These are phyloP conservation scores for Moricandia arvensis DNA, from an alignment of 345 rosid genomes.

Conservation along the genomic window DNA sequence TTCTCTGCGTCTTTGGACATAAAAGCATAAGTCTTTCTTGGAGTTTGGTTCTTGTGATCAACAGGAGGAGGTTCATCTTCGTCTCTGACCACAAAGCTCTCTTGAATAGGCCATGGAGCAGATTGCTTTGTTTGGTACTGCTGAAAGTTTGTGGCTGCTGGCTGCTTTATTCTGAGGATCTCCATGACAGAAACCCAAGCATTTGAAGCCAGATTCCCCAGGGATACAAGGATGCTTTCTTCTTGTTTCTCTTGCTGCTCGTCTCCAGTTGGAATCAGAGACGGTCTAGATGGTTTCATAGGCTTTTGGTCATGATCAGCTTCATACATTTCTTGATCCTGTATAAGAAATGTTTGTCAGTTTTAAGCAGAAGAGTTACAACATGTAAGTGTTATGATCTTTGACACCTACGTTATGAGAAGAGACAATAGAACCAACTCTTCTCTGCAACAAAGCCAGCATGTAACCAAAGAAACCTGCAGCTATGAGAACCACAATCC, in stretches of 20 bases:
- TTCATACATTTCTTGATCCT: slow-evolving; percentile 53
- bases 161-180: slow-evolving; percentile 36
- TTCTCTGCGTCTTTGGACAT: slow-evolving; percentile 94
- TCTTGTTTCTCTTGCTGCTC: slow-evolving; percentile 72
- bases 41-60: slow-evolving; percentile 79
- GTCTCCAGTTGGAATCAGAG: slow-evolving; percentile 75
- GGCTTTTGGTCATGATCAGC: slow-evolving; percentile 51
- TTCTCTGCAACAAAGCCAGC: slow-evolving; percentile 87
- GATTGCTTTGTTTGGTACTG: slow-evolving; percentile 41
- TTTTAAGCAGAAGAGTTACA: neutral
- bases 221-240: slow-evolving; percentile 69
- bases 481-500: slow-evolving; percentile 87
- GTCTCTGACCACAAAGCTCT: slow-evolving; percentile 69
- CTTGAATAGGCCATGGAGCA: slow-evolving; percentile 82
- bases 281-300: slow-evolving; percentile 64
- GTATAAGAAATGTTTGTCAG: slow-evolving; percentile 9
- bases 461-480: slow-evolving; percentile 96
- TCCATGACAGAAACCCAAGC: slow-evolving; percentile 59
- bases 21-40: slow-evolving; percentile 80
- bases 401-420: slow-evolving; percentile 56
- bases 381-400: neutral
- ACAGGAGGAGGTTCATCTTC: slow-evolving; percentile 89
- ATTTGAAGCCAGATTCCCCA: slow-evolving; percentile 55
- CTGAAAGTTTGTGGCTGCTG: slow-evolving; percentile 51
- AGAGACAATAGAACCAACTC: slow-evolving; percentile 68